Base-by-base conservation (phyloP, 441 rosid species). In the Mallotus repandus region DNA sequence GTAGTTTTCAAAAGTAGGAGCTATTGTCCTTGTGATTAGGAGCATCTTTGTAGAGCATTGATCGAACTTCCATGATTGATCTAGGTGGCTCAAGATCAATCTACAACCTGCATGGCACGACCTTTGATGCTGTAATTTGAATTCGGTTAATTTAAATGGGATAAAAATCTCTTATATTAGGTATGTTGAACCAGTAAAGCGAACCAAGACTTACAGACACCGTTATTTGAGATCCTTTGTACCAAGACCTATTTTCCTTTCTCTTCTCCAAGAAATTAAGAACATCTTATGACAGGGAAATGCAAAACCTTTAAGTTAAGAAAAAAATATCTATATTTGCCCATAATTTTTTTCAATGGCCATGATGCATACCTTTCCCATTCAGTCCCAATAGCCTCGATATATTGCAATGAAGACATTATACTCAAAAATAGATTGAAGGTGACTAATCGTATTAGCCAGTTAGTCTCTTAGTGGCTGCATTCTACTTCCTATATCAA, bases 221-320 rank as follows among this genome's bases (percentile, higher is more conserved):
- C 22, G 97, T 91, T 72, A 93, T 84, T 71, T 89, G 86, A 16
- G 99, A 89, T 72, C 98, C 97, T 84, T 91, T 96, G 65, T 96
- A 93, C 98, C 99, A 96, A 4, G 98, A 95, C 85, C 92, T 85
- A 77, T 95, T 95, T 85, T 93, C 99, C 76, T 93, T 95, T 84
- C 97, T 82, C 86, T 90, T 91, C 87, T 91, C 98, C 85, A 95
- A 72, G 86, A 95, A 91, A 81, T 83, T 88, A 45, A 95, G 83
- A 68, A 95, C 88, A 72, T 93, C 97, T 98, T 95, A 84, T 9
- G 19, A 76, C 22, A 68, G 22, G 19, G 61, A 25, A 38, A 38
- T 7, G n/a, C 13, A 56, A 22, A 13, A 25, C 7, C 55, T n/a
- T 49, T 18, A 22, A 12, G 45, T 58, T 45, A 15, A 11, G 11